Percentiles rank a stretch among this genome's conserved stretches.
Conservation (phyloP, 2,329 filamentous ascomycete genomes). For the Neobulgaria alba region DNA sequence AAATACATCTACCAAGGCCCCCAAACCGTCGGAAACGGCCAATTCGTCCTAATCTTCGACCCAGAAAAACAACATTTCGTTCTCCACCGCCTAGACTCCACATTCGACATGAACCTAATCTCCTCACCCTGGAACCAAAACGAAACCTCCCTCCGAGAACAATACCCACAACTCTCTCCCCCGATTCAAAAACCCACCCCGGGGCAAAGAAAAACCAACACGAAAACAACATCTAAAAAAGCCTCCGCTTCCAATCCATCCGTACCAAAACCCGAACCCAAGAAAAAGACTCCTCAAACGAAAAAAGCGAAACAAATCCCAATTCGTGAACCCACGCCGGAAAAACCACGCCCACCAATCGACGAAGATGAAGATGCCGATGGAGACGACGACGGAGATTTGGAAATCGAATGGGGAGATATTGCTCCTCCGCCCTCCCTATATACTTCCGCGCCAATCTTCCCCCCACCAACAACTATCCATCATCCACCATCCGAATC, state of each 20-base stretch:
- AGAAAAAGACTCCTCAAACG: conserved; percentile 26
- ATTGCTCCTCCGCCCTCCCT: conserved; percentile 28
- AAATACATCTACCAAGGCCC: conserved; percentile 54
- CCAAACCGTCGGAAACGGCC: conserved; percentile 44
- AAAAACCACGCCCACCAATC: too few species aligned
- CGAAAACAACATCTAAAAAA: conserved; percentile 24
- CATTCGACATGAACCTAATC: conserved; percentile 79
- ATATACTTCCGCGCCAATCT: conserved; percentile 21
- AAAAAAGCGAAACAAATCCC: conserved; percentile 28
- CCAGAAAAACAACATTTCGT: conserved; percentile 59
- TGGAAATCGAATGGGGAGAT: conserved; percentile 53
- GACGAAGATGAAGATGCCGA: conserved; percentile 42
- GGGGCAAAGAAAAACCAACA: conserved; percentile 18
- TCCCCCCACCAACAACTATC: conserved; percentile 16
- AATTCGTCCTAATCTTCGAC: conserved; percentile 70
- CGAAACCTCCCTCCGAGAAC: conserved; percentile 51
- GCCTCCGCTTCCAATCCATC: not conserved
- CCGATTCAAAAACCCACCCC: conserved; percentile 10
- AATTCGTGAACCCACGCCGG: conserved; percentile 22
- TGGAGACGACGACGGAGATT: conserved; percentile 26
- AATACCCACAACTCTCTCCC: conserved; percentile 53
- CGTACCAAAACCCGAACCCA: conserved; percentile 20
- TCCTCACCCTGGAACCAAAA: conserved; percentile 59
- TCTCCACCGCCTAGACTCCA: conserved; percentile 72
- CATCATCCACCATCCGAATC: conserved; percentile 27